Evolutionary conservation across 805 yeast genomes (phyloP), one percentile per base, ranked within the genome.

Genomic region (Yarrowia sp.): DNA sequence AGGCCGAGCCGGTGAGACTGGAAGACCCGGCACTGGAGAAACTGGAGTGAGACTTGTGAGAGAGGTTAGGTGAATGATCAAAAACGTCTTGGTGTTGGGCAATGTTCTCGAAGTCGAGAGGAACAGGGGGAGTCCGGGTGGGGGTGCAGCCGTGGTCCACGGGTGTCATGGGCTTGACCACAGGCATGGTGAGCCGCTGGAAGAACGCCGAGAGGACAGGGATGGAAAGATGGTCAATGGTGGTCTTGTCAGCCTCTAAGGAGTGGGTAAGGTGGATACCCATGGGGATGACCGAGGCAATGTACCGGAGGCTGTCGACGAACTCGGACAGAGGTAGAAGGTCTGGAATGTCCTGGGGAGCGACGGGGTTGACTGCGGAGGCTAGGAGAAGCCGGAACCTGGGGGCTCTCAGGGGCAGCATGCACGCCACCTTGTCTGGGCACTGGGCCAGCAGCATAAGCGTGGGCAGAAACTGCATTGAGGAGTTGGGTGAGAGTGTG

Each of bases 381-480:
- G 33, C 38, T 9, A 54, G 46, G 9, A 54, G 61, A 7, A 54
- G 61, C 4, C 46, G 32, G 24, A 54, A 24, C 16, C 26, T 21
- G 46, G 38, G 26, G 35, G 61, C 33, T 10, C 40, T 22, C 35
- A 54, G 44, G 3, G 61, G 61, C 17, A 54, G 44, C 40, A 26
- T 38, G 19, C 61, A 36, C 17, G n/a, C 61, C 44, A 54, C 35
- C 22, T 54, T 54, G 61, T 54, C 61, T 12, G 61, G 61, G 61
- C 61, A 54, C 30, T 38, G 61, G n/a, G 35, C 46, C 61, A 54
- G 46, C 44, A 54, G 61, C 12, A 28, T 26, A 9, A 54, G 61
- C 2, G 61, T 54, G 7, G 63, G 63, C 19, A 43, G 52, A 40
- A 41, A 58, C 17, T 41, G 16, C 54, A 58, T 41, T 16, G 26